phyloP scores from a whole-genome alignment of 2,329 filamentous ascomycete species.

The Verticillium nubilum region DNA sequence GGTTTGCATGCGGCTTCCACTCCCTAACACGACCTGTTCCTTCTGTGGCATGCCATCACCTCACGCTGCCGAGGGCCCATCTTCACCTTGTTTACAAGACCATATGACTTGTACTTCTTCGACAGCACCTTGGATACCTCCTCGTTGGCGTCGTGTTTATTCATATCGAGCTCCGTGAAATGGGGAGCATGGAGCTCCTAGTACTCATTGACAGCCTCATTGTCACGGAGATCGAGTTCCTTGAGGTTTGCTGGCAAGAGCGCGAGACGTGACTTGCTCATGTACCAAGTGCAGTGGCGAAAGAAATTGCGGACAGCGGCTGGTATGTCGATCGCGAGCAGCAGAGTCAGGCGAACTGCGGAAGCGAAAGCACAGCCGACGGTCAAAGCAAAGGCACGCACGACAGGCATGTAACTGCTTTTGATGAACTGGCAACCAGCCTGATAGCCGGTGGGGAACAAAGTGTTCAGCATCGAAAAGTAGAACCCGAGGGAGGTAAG shows the following conservation, averaged over 20 bases:
- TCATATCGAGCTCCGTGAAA: background rate
- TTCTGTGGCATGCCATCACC: background rate
- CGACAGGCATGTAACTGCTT: background rate
- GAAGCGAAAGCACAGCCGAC: background rate
- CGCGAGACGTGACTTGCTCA: background rate
- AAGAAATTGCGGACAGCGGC: background rate
- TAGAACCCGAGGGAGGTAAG: background rate
- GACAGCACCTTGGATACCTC: background rate
- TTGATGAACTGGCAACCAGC: background rate
- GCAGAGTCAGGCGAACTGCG: background rate
- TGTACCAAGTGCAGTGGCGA: background rate
- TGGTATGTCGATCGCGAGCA: background rate
- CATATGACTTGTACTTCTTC: background rate
- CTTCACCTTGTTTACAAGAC: background rate
- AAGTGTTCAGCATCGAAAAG: background rate
- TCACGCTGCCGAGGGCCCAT: background rate
- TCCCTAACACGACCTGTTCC: background rate
- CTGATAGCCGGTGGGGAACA: background rate
- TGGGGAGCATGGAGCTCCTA: background rate
- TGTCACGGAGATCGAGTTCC: background rate
- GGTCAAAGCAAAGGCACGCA: background rate
- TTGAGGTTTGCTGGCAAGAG: background rate
- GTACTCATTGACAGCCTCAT: background rate
- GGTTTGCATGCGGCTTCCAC: too few relatives aligned
- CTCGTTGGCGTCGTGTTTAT: background rate